Evolutionary conservation across 257 asterid species (phyloP), one percentile per base, ranked within the genome.

Genomic region (Schizonepeta tenuifolia): DNA sequence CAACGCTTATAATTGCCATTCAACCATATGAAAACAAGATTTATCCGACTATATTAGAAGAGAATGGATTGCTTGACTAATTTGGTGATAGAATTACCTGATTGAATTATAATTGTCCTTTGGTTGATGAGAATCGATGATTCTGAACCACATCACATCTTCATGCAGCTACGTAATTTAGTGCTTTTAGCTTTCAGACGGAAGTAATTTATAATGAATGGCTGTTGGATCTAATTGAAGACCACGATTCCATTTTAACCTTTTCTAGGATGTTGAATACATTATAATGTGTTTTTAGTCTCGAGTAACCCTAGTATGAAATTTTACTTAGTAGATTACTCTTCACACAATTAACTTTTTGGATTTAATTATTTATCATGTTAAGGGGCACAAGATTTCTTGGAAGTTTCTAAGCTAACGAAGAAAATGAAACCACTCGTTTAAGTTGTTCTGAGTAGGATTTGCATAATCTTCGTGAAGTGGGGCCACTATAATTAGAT

Each of bases 171-270:
- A 47, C 9, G 38, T 14, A 22, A 46, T 9, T 47, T 8, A 66
- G 41, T 28, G 40, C 20, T 57, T 26, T 57, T 57, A 24, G 38
- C 40, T 14, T 24, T 24, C n/a, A 5, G 8, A 56, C 10, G 5
- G 60, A 0, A 51, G 6, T 11, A 9, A 54, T 6, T 54, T 54
- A 13, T 26, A 10, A 10, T 20, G 13, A 11, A 56, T 22, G 57
- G 57, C 67, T 64, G 43, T 47, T 26, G 28, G 59, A 66, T 66
- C 17, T 22, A 66, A 26, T 26, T 46, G 17, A 24, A 44, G 20
- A 14, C 28, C 43, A 15, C 26, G 43, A 13, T 65, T 40, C 58
- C 59, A 1, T 15, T 66, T 26, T 17, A 28, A 0, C 70, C 40
- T 65, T 24, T 7, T 43, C 22, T 54, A 26, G 55, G 22, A 43